phyloP scores from a whole-genome alignment of 805 yeast genomes.

The Grigorovia yakushimaensis region DNA sequence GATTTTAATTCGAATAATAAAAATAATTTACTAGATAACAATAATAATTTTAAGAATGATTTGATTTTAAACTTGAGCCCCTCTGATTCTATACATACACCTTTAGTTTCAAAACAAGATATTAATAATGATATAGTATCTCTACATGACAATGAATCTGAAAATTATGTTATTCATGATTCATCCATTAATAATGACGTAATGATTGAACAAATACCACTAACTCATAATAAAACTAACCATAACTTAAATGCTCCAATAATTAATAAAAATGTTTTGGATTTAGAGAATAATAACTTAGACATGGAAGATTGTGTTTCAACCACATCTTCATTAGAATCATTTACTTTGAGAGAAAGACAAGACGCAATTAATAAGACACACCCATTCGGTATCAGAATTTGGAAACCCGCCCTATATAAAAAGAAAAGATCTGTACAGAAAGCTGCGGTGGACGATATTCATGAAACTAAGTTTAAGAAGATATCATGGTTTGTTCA shows the following conservation, averaged over 20 bases:
- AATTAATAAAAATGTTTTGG: conserved; percentile 5
- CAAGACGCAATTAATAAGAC: conserved; percentile 95
- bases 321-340: conserved; percentile 48
- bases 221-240: conserved; percentile 19
- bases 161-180: conserved; percentile 13
- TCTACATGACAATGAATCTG: background rate
- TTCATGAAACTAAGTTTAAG: conserved; percentile 61
- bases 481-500: conserved; percentile 52
- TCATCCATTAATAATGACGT: conserved; percentile 5
- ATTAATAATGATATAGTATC: background rate
- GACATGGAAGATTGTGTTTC: conserved; percentile 26
- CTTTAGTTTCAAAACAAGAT: background rate
- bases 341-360: conserved; percentile 80
- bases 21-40: background rate
- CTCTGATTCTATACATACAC: background rate
- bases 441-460: conserved; percentile 82
- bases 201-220: conserved; percentile 8
- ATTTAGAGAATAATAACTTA: conserved; percentile 7
- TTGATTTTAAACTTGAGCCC: background rate
- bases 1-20: background rate
- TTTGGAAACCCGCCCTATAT: conserved; percentile 97
- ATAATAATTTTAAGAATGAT: background rate
- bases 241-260: background rate
- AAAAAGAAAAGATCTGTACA: conserved; percentile 90
- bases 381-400: conserved; percentile 96